A percentile compares a stretch with the other conserved stretches of the same genome.
phyloP scores from a whole-genome alignment of 192 early-diverging fungal genomes.

The Backusella macrospora region DNA sequence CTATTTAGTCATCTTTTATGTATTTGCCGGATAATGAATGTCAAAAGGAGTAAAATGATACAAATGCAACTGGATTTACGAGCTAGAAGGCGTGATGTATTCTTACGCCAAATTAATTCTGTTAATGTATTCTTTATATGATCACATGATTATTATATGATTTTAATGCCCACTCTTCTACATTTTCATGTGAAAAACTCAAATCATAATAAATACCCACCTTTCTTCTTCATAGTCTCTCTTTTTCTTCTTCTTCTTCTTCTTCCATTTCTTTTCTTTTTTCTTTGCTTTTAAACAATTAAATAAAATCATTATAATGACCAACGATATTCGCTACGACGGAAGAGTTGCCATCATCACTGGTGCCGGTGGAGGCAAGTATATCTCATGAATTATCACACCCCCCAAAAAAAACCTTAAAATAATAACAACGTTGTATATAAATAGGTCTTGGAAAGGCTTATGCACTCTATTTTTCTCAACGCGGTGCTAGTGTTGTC shows the following conservation, averaged over 20 bases:
- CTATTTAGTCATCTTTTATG: too few relatives aligned
- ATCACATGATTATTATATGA: constrained; percentile 17
- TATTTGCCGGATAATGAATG: too few relatives aligned
- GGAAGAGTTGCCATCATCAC: constrained; percentile 92
- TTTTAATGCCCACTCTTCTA: background rate
- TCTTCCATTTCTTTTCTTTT: constrained; percentile 13
- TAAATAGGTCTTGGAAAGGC: constrained; percentile 72
- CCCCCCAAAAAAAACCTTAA: too few relatives aligned
- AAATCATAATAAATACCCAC: constrained; percentile 12
- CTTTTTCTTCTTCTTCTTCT: constrained; percentile 2
- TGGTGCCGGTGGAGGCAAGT: constrained; percentile 90
- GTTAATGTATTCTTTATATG: background rate
- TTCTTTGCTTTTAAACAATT: background rate
- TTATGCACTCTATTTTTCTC: constrained; percentile 90
- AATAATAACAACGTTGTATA: background rate
- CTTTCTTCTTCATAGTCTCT: background rate
- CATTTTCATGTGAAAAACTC: constrained; percentile 23
- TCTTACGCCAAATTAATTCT: too few relatives aligned
- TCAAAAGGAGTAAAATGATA: too few relatives aligned
- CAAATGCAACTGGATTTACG: too few relatives aligned
- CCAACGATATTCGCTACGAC: constrained; percentile 68
- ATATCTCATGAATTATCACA: background rate
- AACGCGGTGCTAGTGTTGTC: constrained; percentile 90
- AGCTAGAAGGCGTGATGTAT: too few relatives aligned
- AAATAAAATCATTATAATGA: constrained; percentile 18